These are phyloP conservation scores for Plantago rigida DNA, from an alignment of 305 asterid genomes.

Conservation along the genomic window DNA sequence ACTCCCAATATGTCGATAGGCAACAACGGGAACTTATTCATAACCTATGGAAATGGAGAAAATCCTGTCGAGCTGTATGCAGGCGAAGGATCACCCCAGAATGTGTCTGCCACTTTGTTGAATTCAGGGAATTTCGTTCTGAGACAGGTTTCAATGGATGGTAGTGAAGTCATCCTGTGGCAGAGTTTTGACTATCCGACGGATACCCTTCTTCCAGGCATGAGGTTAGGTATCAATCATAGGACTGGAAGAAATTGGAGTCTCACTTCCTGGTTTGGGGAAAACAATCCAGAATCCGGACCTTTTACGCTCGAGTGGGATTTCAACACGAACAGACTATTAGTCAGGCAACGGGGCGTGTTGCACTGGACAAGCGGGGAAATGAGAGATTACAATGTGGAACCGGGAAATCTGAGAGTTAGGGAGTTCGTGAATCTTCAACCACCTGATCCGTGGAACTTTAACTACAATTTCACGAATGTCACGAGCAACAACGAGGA, in stretches of 20 bases:
- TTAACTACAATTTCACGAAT: constrained; percentile 11
- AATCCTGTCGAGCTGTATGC: constrained; percentile 18
- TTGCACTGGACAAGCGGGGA: constrained; percentile 26
- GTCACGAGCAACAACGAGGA: constrained; percentile 12
- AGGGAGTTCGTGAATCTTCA: not conserved
- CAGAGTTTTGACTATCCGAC: constrained; percentile 47
- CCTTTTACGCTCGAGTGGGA: constrained; percentile 20
- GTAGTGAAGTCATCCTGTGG: constrained; percentile 26
- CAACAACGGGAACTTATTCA: constrained; percentile 22
- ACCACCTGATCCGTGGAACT: not conserved
- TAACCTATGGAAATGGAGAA: constrained; percentile 5
- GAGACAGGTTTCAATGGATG: constrained; percentile 14
- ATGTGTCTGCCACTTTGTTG: constrained; percentile 32
- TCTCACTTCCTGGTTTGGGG: constrained; percentile 32
- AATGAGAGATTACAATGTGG: constrained; percentile 7
- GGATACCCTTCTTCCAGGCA: constrained; percentile 44
- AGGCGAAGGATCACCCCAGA: constrained; percentile 15
- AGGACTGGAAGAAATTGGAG: constrained; percentile 27
- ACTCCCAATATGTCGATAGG: constrained; percentile 20
- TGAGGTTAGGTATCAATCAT: constrained; percentile 36
- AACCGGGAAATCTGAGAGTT: constrained; percentile 5
- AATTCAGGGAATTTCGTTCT: constrained; percentile 37
- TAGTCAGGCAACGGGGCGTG: constrained; percentile 20
- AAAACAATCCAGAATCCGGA: constrained; percentile 27
- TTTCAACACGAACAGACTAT: constrained; percentile 3